Evolutionary conservation across 2,329 filamentous ascomycete genomes (phyloP), one percentile per base, ranked within the genome.

Genomic region (Chaetomium sp.): DNA sequence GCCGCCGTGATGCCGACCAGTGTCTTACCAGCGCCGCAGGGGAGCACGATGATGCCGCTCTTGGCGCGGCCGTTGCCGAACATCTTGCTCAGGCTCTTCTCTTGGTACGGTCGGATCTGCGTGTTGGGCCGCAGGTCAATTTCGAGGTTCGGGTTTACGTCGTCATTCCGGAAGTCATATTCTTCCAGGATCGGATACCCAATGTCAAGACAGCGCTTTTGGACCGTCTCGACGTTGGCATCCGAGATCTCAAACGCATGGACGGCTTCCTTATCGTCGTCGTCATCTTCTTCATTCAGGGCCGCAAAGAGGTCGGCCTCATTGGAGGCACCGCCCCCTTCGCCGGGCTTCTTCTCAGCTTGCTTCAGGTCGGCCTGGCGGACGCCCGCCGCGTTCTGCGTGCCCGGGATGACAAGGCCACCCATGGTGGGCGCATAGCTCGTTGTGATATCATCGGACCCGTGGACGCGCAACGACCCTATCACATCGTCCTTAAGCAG

Each of bases 41-140:
- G 94, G 64, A 99, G 73, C 54, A 99, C 94, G 57, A 99, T 99
- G 63, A 99, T 95, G 55, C 94, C 94, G 71, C 91, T 96, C 75
- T 96, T 94, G 11, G 94, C 94, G 72, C 94, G 87, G 49, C 92
- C 92, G 68, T 99, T 99, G 68, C 94, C 92, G 69, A 99, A 99
- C 94, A 99, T 99, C 72, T 99, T 99, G 75, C 89, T 95, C 8
- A 99, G 77, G 62, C 91, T 95, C 74, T 96, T 95, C 71, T 99
- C 94, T 69, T 99, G 94, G 65, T 99, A 99, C 59, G 95, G 75
- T 69, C 92, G 85, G 68, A 97, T 97, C 66, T 92, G 88, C 0
- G 91, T 92, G 55, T 86, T 86, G 0, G 92, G 91, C 64, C 88
- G 88, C 49, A 97, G 77, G 69, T 97, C 92, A 64, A 99, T 99